Base-by-base conservation (phyloP, 805 yeast species). In the Debaryomyces tyrocola region DNA sequence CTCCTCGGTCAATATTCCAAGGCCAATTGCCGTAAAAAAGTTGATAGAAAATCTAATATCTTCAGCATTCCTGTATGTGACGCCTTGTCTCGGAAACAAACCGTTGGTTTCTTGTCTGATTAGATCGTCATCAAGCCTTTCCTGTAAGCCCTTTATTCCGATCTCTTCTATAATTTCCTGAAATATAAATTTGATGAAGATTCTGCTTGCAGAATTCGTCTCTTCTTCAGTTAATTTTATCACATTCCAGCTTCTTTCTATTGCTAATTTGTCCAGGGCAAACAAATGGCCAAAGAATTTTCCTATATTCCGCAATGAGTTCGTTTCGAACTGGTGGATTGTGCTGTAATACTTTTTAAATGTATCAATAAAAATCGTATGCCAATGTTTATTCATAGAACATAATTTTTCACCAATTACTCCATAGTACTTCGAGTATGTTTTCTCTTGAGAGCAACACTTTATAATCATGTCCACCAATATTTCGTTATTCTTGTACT, bases 1-100 rank as follows among this genome's bases (percentile, higher is more conserved):
- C 1, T 70, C 78, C 33, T 89, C 96, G 0, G 98, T 91, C 47
- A 92, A 62, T 2, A 78, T 75, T 38, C 97, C 97, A 41, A 92
- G 63, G 0, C 95, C 95, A 50, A 92, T 90, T 1, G 97, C 97
- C 0, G 97, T 92, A 64, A 92, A 92, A 62, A 77, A 92, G 60
- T 92, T 92, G 60, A 90, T 90, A 1, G 95, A 78, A 61, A 91
- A 92, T 48, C 92, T 73, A 11, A 85, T 67, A 52, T 79, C 69
- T 8, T 81, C 84, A 5, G 74, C 71, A 45, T 74, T 74, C 1
- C 64, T 36, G 53, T 54, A 48, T 6, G 53, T 38, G 24, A 62
- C 64, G 12, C 64, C 65, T 17, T 60, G 54, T 20, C 53, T 58
- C 0, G 96, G 97, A 57, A 91, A 87, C 33, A 91, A 53, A 0